Percentiles rank a stretch among this genome's conserved stretches.
These are phyloP conservation scores for Globisporangium nodosum DNA, from an alignment of 352 stramenopile species.

Conservation along the genomic window DNA sequence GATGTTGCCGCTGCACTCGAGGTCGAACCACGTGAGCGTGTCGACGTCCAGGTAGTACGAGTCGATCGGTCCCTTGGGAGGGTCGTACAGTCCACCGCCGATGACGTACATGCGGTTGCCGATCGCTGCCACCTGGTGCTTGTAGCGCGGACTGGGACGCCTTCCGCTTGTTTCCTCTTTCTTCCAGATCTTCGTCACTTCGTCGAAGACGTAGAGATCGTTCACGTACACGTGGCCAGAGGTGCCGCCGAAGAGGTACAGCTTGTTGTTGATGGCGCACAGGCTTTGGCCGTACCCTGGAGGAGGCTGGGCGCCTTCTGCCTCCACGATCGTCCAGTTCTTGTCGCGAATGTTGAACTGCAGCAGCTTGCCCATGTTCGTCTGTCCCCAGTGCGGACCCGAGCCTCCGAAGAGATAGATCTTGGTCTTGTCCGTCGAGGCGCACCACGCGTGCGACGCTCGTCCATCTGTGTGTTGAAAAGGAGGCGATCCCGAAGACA, in stretches of 20 bases:
- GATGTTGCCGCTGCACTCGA: conserved; percentile 55
- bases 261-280: conserved; percentile 70
- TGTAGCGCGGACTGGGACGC: conserved; percentile 74
- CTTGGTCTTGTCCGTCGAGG: conserved; percentile 66
- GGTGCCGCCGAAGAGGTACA: conserved; percentile 80
- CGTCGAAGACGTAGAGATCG: conserved; percentile 79
- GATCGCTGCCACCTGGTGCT: conserved; percentile 68
- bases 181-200: conserved; percentile 62
- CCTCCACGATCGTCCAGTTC: conserved; percentile 77
- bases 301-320: conserved; percentile 53
- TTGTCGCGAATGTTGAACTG: conserved; percentile 74
- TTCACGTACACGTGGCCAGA: conserved; percentile 82
- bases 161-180: conserved; percentile 61
- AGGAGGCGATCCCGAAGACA: neutral
- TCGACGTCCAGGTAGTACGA: conserved; percentile 74
- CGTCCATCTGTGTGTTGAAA: conserved; percentile 36
- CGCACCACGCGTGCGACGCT: conserved; percentile 72
- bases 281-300: conserved; percentile 75
- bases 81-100: conserved; percentile 75
- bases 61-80: conserved; percentile 73
- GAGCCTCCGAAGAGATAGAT: conserved; percentile 77
- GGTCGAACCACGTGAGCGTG: conserved; percentile 56
- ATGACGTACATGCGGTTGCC: conserved; percentile 78
- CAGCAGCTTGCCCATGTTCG: conserved; percentile 83
- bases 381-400: conserved; percentile 77